Base-by-base conservation (phyloP, 768 basidiomycete genomes). In the Baorangia bicolor region DNA sequence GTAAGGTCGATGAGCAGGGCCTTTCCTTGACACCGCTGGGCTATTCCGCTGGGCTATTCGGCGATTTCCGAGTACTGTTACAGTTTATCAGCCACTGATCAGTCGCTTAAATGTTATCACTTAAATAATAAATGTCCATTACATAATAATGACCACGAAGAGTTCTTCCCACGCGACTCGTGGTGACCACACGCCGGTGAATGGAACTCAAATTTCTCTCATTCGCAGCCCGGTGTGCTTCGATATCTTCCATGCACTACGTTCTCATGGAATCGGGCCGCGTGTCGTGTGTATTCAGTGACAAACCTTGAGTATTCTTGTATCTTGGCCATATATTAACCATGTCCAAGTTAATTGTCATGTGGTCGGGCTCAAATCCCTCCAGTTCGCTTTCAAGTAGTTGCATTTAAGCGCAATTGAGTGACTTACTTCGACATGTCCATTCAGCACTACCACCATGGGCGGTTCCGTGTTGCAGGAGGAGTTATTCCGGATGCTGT, bases 401-500 rank as follows among this genome's bases (percentile, higher is more conserved):
- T n/a, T 30, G 21, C 45, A 4, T n/a, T 27, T 9, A 25, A 47
- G 30, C 13, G 4, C 38, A 46, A 25, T 14, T 14, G 23, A 25
- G n/a, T 14, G 23, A 43, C 20, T 38, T 42, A 25, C 20, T 21
- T 21, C 25, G 41, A 47, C 55, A 65, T 67, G 65, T 61, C 65
- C 31, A 79, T 75, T 2, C 74, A 79, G 55, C 78, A 76, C 64
- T 77, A 82, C 57, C 78, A 77, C 58, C 83, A 84, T 50, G 83
- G 82, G 8, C 78, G 82, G 23, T 78, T 84, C 62, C 71, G 64
- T 18, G 77, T 83, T 35, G 66, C 77, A 51, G 83, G 83, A 10
- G 83, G 83, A 13, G 69, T 79, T 4, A 65, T 85, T 20, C 82
- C 83, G 4, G 76, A 83, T 53, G 82, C 83, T 7, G 62, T 83